A percentile compares a stretch with the other conserved stretches of the same genome.
Evolutionary conservation across 441 rosid species (phyloP).

Genomic region (Corymbia citriodora): DNA sequence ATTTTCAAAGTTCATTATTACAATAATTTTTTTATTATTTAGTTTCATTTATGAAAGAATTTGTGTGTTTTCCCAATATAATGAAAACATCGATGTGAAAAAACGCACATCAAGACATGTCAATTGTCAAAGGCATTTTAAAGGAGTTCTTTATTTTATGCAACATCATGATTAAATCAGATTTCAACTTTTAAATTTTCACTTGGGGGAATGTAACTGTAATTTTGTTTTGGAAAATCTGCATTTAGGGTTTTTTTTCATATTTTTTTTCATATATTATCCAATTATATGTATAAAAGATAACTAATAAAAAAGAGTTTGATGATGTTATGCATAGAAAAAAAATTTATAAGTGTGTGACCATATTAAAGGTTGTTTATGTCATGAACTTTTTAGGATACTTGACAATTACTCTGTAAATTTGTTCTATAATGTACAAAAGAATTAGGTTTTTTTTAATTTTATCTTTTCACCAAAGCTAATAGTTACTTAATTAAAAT

Average conservation of each 20-base stretch:
- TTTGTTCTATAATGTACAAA: background rate
- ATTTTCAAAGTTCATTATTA: background rate
- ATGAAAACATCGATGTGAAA: background rate
- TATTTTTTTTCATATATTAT: background rate
- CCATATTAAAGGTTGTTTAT: background rate
- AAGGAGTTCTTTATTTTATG: background rate
- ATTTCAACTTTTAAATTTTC: background rate
- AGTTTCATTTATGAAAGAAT: background rate
- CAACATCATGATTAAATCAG: too few species aligned
- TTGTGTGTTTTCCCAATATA: background rate
- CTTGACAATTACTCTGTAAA: background rate
- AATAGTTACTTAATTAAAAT: background rate
- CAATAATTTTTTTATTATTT: accelerated
- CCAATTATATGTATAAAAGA: background rate
- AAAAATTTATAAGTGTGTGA: background rate
- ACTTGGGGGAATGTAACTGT: background rate
- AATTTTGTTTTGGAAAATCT: background rate
- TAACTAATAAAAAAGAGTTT: background rate
- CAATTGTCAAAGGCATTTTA: too few species aligned
- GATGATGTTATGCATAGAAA: background rate
- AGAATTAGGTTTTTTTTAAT: accelerated
- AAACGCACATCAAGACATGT: accelerated
- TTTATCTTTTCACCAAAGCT: background rate
- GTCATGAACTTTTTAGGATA: background rate
- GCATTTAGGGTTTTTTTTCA: background rate